Conservation (phyloP, 139 green algal genomes). For the Chlamydomonas urium region DNA sequence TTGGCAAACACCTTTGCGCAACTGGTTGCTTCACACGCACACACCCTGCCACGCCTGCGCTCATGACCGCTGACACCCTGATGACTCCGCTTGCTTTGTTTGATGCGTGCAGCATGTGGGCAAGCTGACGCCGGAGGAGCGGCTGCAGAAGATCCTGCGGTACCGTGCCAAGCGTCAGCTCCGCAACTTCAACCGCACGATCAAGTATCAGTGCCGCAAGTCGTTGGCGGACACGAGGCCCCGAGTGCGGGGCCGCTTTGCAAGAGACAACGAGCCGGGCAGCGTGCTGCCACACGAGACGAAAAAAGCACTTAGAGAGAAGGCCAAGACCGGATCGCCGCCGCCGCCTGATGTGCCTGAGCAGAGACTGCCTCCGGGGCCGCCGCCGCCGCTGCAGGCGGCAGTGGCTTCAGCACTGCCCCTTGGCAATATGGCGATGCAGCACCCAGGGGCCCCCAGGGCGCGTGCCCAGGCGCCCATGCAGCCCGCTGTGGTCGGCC, state of each 20-base stretch:
- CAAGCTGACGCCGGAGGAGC: conserved; percentile 61
- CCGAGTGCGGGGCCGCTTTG: conserved; percentile 70
- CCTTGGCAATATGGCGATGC: not conserved
- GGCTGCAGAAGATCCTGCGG: conserved; percentile 61
- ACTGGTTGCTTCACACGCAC: not conserved
- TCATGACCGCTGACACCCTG: not conserved
- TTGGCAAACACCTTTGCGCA: not conserved
- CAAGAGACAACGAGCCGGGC: conserved; percentile 51
- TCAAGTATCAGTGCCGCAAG: conserved; percentile 84
- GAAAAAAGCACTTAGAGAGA: conserved; percentile 13
- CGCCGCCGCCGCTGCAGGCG: not conserved
- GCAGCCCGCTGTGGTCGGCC: not conserved
- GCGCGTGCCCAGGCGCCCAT: not conserved
- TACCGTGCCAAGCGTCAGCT: conserved; percentile 71
- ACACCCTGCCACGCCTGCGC: not conserved
- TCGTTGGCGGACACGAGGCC: conserved; percentile 71
- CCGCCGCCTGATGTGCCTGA: not conserved
- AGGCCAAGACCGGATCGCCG: not conserved
- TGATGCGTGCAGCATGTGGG: conserved; percentile 2
- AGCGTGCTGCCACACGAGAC: conserved; percentile 17
- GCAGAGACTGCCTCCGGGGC: not conserved
- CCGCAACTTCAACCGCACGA: conserved; percentile 42
- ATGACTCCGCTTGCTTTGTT: not conserved
- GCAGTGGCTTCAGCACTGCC: not conserved
- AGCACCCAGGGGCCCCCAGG: not conserved